Evolutionary conservation across 1,284 basidiomycete genomes (phyloP).

Genomic region (Rhodotorula sp.): DNA sequence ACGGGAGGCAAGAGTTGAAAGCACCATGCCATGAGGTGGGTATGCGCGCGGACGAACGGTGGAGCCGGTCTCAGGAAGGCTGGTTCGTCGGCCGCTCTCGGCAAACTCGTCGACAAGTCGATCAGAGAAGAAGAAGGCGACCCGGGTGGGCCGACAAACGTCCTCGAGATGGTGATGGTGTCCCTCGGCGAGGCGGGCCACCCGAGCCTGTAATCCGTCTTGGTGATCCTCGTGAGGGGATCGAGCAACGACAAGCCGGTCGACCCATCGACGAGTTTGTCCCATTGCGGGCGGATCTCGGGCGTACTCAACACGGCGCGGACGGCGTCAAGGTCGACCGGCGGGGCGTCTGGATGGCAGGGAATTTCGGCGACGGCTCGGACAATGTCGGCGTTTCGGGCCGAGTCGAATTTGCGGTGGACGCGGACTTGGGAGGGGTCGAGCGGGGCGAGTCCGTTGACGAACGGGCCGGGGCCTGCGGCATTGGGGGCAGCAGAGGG

Average conservation of each 20-base stretch:
- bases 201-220: constrained; percentile 85
- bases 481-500: too few relatives aligned
- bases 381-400: constrained; percentile 65
- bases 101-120: constrained; percentile 92
- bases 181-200: constrained; percentile 96
- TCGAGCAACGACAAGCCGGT: constrained; percentile 83
- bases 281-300: constrained; percentile 52
- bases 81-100: constrained; percentile 84
- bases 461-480: constrained; percentile 3
- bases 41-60: constrained; percentile 87
- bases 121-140: constrained; percentile 56
- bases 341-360: constrained; percentile 53
- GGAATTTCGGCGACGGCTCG: constrained; percentile 77
- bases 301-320: constrained; percentile 71
- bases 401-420: constrained; percentile 48
- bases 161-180: constrained; percentile 85
- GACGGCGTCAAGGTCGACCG: constrained; percentile 68
- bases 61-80: constrained; percentile 89
- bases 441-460: constrained; percentile 45
- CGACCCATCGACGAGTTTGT: constrained; percentile 82
- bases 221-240: constrained; percentile 75
- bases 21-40: constrained; percentile 87
- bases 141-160: constrained; percentile 52
- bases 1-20: constrained; percentile 61
- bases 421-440: constrained; percentile 51